Percentiles rank a stretch among this genome's conserved stretches.
phyloP scores from a whole-genome alignment of 2,329 filamentous ascomycete species.

The Fusarium chaquense region DNA sequence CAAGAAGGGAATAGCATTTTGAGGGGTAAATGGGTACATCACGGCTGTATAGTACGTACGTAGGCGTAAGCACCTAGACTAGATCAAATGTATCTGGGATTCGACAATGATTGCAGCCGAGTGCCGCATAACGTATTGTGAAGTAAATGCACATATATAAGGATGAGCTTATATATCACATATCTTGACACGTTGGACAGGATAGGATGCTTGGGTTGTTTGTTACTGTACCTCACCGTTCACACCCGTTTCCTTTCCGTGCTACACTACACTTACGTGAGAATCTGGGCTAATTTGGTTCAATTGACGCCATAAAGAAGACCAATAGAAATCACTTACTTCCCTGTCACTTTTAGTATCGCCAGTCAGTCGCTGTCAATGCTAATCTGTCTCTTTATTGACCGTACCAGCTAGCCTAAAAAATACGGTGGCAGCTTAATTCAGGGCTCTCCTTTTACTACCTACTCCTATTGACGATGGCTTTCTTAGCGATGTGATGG shows the following conservation, averaged over 20 bases:
- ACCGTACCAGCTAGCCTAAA: conserved; percentile 27
- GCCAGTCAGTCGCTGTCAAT: neutral
- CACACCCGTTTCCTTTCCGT: conserved; percentile 31
- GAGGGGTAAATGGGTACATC: conserved; percentile 32
- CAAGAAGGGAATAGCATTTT: conserved; percentile 35
- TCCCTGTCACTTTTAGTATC: conserved; percentile 10
- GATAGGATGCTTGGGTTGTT: neutral
- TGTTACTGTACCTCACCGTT: conserved; percentile 4
- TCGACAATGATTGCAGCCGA: conserved; percentile 25
- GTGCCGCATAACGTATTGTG: conserved; percentile 24
- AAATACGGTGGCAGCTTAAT: conserved; percentile 47
- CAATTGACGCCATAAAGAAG: conserved; percentile 2
- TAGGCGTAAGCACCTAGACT: neutral
- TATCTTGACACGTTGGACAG: neutral
- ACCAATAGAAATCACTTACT: conserved; percentile 5
- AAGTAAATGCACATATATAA: neutral
- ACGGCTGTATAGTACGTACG: neutral
- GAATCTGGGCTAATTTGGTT: conserved; percentile 30
- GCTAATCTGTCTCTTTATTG: neutral
- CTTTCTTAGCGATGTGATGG: conserved; percentile 10
- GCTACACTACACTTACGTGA: conserved; percentile 36
- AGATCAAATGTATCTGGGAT: conserved; percentile 14
- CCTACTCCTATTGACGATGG: conserved; percentile 16
- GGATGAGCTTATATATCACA: neutral
- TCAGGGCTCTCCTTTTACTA: conserved; percentile 19